Base-by-base conservation (phyloP, 371 early-diverging fungal genomes). In the Zychaea mexicana region DNA sequence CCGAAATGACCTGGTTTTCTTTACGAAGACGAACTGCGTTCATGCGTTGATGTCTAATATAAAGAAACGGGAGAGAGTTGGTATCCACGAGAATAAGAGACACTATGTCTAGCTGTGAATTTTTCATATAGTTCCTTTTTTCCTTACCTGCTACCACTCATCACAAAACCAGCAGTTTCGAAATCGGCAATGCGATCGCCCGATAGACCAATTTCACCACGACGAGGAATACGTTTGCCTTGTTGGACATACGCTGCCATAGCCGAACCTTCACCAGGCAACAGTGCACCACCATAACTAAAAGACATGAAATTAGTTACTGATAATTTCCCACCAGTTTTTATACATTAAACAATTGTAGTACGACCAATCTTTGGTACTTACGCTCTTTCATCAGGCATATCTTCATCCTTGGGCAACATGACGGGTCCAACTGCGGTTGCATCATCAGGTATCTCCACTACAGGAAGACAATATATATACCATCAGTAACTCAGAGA, bases 1-100 rank as follows among this genome's bases (percentile, higher is more conserved):
- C 93, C 26, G 85, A 89, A 57, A 94, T 91, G 52, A 93, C 92
- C 73, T 96, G 96, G 66, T 96, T 96, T 76, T 97, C 97, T 74
- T 96, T 97, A 63, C 96, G 87, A 61, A 96, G 86, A 73, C 97
- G 96, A 6, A 96, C 97, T 15, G 96, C 96, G 69, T 96, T 96
- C 96, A 96, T 96, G 32, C 96, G 88, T 54, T 90, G 88, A 76
- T 97, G 97, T 59, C 90, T 85, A 77, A 10, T 49, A 42, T 12
- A 22, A 47, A 24, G 39, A 49, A 21, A 33, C 12, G 12, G 27
- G 13, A 27, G 19, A 52, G 46, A 7, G n/a, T n/a, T n/a, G n/a
- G n/a, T n/a, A n/a, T n/a, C n/a, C n/a, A 26, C 17, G 12, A 46
- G 15, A n/a, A n/a, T n/a, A n/a, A 46, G 46, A 3, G 6, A 46